Evolutionary conservation across 768 basidiomycete species (phyloP).

Genomic region (Boletus reticulatus): DNA sequence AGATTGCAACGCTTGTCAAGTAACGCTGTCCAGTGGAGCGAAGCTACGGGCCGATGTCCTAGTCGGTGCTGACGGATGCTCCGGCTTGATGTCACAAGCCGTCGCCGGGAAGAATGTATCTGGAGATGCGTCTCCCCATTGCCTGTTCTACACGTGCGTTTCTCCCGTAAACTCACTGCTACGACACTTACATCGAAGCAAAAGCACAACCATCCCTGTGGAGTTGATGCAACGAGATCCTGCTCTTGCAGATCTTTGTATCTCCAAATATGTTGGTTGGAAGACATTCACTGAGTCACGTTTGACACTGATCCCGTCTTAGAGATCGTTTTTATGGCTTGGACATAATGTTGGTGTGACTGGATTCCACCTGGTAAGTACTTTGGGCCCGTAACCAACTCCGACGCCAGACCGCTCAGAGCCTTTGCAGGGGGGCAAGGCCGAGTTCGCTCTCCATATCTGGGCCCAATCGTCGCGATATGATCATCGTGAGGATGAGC

Average conservation of each 20-base stretch:
- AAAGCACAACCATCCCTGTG: constrained; percentile 42
- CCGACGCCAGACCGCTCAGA: not conserved
- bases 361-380: constrained; percentile 24
- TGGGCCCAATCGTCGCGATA: constrained; percentile 28
- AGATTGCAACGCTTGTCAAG: constrained; percentile 31
- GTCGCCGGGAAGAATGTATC: constrained; percentile 34
- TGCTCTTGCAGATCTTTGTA: constrained; percentile 34
- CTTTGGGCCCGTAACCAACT: no score
- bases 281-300: not conserved
- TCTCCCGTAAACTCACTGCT: not conserved
- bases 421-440: constrained; percentile 37
- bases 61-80: constrained; percentile 59
- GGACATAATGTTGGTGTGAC: constrained; percentile 22
- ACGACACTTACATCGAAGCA: not conserved
- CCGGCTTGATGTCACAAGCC: constrained; percentile 39
- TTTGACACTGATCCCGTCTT: not conserved
- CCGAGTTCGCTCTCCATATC: constrained; percentile 31
- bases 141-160: constrained; percentile 46
- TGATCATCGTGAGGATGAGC: constrained; percentile 27
- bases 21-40: constrained; percentile 42
- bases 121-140: constrained; percentile 20
- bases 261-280: constrained; percentile 15
- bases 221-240: constrained; percentile 40
- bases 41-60: constrained; percentile 49
- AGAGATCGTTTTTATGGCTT: constrained; percentile 19